Percentiles rank a stretch among this genome's conserved stretches.
Evolutionary conservation across 345 rosid species (phyloP).

Genomic region (Hibiscus syriacus): DNA sequence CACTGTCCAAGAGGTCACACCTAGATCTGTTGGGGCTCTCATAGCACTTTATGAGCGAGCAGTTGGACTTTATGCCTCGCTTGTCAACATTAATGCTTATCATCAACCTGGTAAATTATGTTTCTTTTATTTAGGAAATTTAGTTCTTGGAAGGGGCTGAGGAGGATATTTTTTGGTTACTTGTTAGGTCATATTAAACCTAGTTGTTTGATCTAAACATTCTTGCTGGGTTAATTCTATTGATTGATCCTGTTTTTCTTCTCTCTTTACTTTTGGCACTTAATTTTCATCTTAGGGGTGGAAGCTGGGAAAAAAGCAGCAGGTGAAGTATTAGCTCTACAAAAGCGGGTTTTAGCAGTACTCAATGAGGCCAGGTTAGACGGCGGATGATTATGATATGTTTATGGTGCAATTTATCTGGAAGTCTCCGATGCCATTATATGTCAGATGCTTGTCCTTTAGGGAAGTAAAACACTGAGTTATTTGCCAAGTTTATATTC

Average conservation of each 20-base stretch:
- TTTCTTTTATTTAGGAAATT: constrained; percentile 9
- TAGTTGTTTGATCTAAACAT: not conserved
- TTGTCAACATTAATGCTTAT: constrained; percentile 85
- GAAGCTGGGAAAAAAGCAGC: constrained; percentile 99
- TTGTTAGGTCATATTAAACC: not conserved
- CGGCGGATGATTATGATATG: not conserved
- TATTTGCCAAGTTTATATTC: not conserved
- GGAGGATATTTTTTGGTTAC: not conserved
- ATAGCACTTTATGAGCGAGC: constrained; percentile 96
- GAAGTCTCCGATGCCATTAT: not conserved
- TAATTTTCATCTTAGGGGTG: constrained; percentile 47
- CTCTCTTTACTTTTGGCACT: not conserved
- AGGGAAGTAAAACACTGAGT: not conserved
- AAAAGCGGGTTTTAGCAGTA: constrained; percentile 88
- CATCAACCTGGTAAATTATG: constrained; percentile 77
- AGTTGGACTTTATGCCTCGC: constrained; percentile 84
- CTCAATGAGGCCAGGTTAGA: constrained; percentile 87
- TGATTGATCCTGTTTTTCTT: not conserved
- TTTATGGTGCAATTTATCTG: constrained; percentile 3
- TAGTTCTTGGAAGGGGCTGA: not conserved
- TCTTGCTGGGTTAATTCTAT: not conserved
- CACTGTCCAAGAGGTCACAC: constrained; percentile 86
- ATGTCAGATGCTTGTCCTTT: not conserved
- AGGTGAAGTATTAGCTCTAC: constrained; percentile 90
- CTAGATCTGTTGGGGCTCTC: constrained; percentile 84